A percentile compares a stretch with the other conserved stretches of the same genome.
Conservation (phyloP, 73 alveolate species). For the Stentor roeselii region DNA sequence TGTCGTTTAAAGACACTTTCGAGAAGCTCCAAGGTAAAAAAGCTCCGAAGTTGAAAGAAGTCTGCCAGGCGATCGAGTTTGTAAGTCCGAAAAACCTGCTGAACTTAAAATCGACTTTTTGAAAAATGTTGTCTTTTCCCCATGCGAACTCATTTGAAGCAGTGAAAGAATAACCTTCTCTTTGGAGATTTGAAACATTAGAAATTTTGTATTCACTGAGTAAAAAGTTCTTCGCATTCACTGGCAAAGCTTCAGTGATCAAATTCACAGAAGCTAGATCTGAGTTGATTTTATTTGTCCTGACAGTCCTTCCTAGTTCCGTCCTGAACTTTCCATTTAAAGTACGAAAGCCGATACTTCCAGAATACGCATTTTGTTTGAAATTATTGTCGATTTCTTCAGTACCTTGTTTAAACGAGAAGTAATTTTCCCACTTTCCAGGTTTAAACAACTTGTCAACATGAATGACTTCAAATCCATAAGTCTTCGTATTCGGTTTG, state of each 20-base stretch:
- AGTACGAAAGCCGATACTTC: neutral
- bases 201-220: neutral
- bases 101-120: slow-evolving; percentile 1
- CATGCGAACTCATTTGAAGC: neutral
- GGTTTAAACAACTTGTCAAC: neutral
- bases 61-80: neutral
- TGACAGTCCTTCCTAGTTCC: neutral
- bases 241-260: neutral
- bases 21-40: neutral
- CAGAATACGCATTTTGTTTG: neutral
- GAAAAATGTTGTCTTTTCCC: neutral
- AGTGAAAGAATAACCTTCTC: neutral
- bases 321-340: neutral
- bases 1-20: neutral
- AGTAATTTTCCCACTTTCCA: neutral
- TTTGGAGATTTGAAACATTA: neutral
- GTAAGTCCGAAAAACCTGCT: neutral
- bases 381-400: neutral
- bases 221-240: neutral
- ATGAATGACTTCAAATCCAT: neutral
- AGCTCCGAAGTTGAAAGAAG: neutral
- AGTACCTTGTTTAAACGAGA: neutral
- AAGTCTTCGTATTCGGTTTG: neutral
- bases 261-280: neutral
- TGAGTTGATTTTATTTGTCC: neutral